phyloP scores from a whole-genome alignment of 805 yeast genomes.

The Candida maesae region DNA sequence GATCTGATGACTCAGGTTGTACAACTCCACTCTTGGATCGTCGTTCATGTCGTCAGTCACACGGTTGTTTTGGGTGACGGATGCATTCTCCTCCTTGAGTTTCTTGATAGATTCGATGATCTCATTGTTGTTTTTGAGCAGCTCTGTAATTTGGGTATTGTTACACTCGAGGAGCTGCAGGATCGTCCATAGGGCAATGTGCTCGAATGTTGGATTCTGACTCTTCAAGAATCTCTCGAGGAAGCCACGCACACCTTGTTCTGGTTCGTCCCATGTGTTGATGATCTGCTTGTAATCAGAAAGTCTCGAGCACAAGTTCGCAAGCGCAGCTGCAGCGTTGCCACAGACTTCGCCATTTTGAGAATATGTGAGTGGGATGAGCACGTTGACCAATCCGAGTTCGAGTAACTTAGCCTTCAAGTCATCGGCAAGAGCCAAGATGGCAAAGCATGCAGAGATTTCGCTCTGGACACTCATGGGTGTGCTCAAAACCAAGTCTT shows the following conservation, averaged over 20 bases:
- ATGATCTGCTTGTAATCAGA: slow-evolving; percentile 77
- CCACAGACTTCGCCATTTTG: slow-evolving; percentile 95
- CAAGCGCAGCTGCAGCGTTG: slow-evolving; percentile 96
- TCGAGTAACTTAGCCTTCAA: slow-evolving; percentile 80
- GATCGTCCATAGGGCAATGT: slow-evolving; percentile 96
- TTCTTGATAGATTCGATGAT: slow-evolving; percentile 53
- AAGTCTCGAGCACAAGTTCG: slow-evolving; percentile 90
- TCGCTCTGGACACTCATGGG: slow-evolving; percentile 95
- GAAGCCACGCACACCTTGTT: slow-evolving; percentile 83
- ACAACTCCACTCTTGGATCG: slow-evolving; percentile 61
- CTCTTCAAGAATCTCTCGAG: slow-evolving; percentile 74
- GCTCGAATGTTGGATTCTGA: slow-evolving; percentile 92
- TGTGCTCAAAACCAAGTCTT: slow-evolving; percentile 75
- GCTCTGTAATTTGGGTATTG: slow-evolving; percentile 53
- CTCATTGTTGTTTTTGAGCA: slow-evolving; percentile 52
- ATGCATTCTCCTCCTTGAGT: slow-evolving; percentile 34
- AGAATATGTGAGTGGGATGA: slow-evolving; percentile 87
- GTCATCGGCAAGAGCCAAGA: slow-evolving; percentile 93
- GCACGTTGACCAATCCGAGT: slow-evolving; percentile 79
- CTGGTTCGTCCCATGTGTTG: slow-evolving; percentile 72
- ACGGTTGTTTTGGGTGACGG: slow-evolving; percentile 28
- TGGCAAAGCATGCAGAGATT: slow-evolving; percentile 96
- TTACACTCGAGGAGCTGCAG: slow-evolving; percentile 88
- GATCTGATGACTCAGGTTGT: slow-evolving; percentile 64
- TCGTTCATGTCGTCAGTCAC: slow-evolving; percentile 41